These are phyloP conservation scores for Aspergillus intermedius DNA, from an alignment of 2,329 filamentous ascomycete species.

Conservation along the genomic window DNA sequence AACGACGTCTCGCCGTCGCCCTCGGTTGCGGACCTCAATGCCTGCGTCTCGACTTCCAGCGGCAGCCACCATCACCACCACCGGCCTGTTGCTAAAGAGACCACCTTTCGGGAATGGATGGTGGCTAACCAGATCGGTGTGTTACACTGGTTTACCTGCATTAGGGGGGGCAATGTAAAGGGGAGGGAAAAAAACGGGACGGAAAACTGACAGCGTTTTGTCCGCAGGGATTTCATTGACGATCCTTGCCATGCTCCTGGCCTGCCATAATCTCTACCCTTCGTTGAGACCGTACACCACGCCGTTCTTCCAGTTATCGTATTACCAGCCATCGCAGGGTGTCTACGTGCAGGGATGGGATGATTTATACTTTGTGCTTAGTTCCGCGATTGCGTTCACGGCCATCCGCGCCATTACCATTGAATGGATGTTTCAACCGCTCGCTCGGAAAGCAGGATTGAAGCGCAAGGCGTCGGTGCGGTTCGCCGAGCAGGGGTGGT, in stretches of 20 bases:
- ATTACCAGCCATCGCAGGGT: slow-evolving; percentile 64
- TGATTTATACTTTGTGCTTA: slow-evolving; percentile 69
- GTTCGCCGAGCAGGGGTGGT: slow-evolving; percentile 92
- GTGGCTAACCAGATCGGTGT: slow-evolving; percentile 75
- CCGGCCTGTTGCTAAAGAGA: slow-evolving; percentile 27
- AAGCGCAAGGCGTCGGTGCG: slow-evolving; percentile 71
- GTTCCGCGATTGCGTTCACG: slow-evolving; percentile 79
- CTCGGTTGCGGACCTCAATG: slow-evolving; percentile 34
- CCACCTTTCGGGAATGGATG: slow-evolving; percentile 53
- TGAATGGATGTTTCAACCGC: slow-evolving; percentile 77
- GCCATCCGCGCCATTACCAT: slow-evolving; percentile 76
- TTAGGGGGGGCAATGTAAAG: background rate
- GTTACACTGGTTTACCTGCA: slow-evolving; percentile 15
- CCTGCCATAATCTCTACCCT: slow-evolving; percentile 77
- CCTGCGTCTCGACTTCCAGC: slow-evolving; percentile 31
- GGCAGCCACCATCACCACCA: slow-evolving; percentile 15
- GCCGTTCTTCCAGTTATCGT: slow-evolving; percentile 83
- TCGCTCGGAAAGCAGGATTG: slow-evolving; percentile 67
- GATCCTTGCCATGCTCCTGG: slow-evolving; percentile 71
- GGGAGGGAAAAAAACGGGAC: background rate
- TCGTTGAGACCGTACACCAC: slow-evolving; percentile 69
- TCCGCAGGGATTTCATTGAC: slow-evolving; percentile 74
- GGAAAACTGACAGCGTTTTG: background rate
- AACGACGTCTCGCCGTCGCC: slow-evolving; percentile 25
- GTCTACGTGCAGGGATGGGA: slow-evolving; percentile 71